phyloP scores from a whole-genome alignment of 2,329 filamentous ascomycete genomes.

The Colletotrichum liaoningense region DNA sequence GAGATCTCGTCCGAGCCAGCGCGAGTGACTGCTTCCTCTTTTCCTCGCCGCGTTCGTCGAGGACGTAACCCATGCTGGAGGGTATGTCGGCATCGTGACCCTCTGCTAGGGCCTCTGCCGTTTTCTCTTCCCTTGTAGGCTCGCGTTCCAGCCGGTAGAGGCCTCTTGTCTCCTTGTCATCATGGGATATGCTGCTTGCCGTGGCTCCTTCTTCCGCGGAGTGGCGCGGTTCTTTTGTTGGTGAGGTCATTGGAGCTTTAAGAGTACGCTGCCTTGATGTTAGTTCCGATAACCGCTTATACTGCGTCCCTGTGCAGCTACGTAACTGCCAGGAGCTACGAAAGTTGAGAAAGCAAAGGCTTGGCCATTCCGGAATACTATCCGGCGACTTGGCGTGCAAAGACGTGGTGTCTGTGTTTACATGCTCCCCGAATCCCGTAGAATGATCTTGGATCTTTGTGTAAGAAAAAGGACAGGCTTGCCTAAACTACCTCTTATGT shows the following conservation, averaged over 20 bases:
- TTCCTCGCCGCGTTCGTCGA: conserved; percentile 52
- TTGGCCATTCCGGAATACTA: not conserved
- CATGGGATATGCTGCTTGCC: not conserved
- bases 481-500: not conserved
- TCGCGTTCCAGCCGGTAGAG: conserved; percentile 4
- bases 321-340: not conserved
- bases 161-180: not conserved
- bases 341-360: not conserved
- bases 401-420: not conserved
- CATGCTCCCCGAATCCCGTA: not conserved
- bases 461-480: not conserved
- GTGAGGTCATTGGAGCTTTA: not conserved
- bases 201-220: not conserved
- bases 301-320: not conserved
- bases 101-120: conserved; percentile 55
- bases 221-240: not conserved
- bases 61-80: conserved; percentile 57
- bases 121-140: conserved; percentile 42
- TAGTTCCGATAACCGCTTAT: not conserved
- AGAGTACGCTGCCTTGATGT: not conserved
- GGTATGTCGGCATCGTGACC: conserved; percentile 63
- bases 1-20: conserved; percentile 40
- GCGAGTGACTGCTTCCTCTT: conserved; percentile 51
- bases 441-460: not conserved
- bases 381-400: not conserved